Evolutionary conservation across 179 eudicot species (phyloP), one percentile per base, ranked within the genome.

Genomic region (Silene noctiflora): DNA sequence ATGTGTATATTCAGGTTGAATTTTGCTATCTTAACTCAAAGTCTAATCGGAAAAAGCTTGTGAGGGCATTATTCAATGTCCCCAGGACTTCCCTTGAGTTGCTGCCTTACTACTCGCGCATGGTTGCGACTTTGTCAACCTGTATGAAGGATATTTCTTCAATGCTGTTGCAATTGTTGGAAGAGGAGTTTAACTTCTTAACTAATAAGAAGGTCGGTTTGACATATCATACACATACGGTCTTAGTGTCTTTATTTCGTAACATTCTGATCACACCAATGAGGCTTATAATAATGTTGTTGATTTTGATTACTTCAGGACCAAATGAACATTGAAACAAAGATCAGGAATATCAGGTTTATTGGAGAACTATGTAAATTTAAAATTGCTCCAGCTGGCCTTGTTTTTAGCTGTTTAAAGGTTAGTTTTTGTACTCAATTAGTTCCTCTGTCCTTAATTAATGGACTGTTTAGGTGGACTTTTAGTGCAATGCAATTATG

Each of bases 321-420:
- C 79, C 97, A 95, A 88, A 94, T 94, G 87, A 94, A 94, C 83
- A 94, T 94, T 79, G 98, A 94, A 87, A 83, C 97, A 78, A 95
- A 95, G 84, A 91, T 95, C 80, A 86, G 91, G 81, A 95, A 95
- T 81, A 95, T 95, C 75, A 88, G 99, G 76, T 95, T 95, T 82
- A 88, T 95, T 75, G 99, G 99, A 76, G 99, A 95, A 81, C 92
- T 95, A 56, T 92, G 99, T 93, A 95, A 95, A 75, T 92, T 95
- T 71, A 92, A 87, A 81, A 88, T 91, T 72, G 97, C 97, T 31
- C 87, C 99, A 20, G 78, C 96, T 77, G 89, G 93, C 72, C 88
- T 91, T 31, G 86, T 89, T 70, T 95, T 95, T 80, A 88, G 89
- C 81, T 95, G 94, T 86, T 84, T 94, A 74, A 94, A 92, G 98